Percentiles rank a stretch among this genome's conserved stretches.
These are phyloP conservation scores for Neurospora sp. DNA, from an alignment of 495 filamentous ascomycete species.

Conservation along the genomic window DNA sequence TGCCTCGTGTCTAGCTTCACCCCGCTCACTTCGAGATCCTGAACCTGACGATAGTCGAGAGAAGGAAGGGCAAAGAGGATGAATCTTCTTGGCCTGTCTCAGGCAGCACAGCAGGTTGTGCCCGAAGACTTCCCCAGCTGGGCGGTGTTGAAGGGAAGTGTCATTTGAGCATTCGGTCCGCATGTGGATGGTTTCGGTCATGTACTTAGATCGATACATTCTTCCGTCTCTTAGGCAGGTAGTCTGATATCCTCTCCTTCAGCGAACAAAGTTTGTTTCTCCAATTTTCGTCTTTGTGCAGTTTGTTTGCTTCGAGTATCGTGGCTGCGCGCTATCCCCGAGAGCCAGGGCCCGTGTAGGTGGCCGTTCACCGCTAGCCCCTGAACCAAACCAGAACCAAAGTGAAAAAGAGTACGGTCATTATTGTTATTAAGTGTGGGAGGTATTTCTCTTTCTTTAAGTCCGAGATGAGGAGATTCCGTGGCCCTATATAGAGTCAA, in stretches of 20 bases:
- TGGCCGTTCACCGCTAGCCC: background rate
- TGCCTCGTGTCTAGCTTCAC: background rate
- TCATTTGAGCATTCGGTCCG: background rate
- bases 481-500: background rate
- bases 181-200: background rate
- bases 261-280: background rate
- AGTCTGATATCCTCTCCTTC: background rate
- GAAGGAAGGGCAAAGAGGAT: background rate
- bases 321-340: too few species aligned
- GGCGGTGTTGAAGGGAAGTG: background rate
- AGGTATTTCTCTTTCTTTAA: too few species aligned
- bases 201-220: background rate
- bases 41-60: background rate
- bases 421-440: too few species aligned
- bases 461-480: background rate
- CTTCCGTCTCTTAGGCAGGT: background rate
- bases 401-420: too few species aligned
- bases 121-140: background rate
- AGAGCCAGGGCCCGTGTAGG: background rate
- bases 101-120: background rate
- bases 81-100: background rate
- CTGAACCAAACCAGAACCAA: too few species aligned
- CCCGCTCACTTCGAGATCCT: background rate
- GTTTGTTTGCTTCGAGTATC: background rate
- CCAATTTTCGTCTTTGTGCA: background rate